Evolutionary conservation across 352 stramenopile species (phyloP).

Genomic region (Ophiocytium majus): DNA sequence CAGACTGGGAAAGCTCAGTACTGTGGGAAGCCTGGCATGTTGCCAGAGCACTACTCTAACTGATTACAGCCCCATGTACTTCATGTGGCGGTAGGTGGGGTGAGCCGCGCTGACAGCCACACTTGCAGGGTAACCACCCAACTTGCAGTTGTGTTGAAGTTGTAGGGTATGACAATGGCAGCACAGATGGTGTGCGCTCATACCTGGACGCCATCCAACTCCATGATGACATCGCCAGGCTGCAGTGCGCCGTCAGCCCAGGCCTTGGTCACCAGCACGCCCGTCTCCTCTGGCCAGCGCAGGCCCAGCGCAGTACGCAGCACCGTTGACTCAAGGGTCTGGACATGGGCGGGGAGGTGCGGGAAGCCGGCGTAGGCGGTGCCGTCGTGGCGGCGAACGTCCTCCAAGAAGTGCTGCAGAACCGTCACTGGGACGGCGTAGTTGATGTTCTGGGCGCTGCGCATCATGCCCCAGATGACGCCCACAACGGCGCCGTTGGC

Average conservation of each 20-base stretch:
- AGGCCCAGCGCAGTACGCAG: constrained; percentile 36
- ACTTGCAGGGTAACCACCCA: too few species aligned
- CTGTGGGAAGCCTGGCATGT: too few species aligned
- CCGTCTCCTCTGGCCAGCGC: too few species aligned
- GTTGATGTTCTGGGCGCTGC: constrained; percentile 56
- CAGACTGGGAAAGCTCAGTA: too few species aligned
- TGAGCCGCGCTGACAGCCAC: too few species aligned
- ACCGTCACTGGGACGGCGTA: constrained; percentile 57
- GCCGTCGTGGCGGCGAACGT: constrained; percentile 41
- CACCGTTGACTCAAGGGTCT: constrained; percentile 46
- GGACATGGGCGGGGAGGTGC: constrained; percentile 36
- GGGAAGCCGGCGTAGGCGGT: constrained; percentile 52
- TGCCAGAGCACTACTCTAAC: too few species aligned
- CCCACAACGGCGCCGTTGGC: constrained; percentile 49
- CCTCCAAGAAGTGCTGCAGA: constrained; percentile 55
- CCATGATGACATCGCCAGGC: constrained; percentile 62
- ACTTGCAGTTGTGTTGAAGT: too few species aligned
- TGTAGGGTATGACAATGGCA: too few species aligned
- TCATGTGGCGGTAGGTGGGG: too few species aligned
- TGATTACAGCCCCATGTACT: too few species aligned
- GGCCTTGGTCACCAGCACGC: constrained; percentile 39
- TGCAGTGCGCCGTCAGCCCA: constrained; percentile 27
- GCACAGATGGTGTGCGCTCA: neutral
- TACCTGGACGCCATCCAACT: constrained; percentile 61
- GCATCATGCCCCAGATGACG: too few species aligned